Percentiles rank a stretch among this genome's conserved stretches.
Evolutionary conservation across 2,329 filamentous ascomycete genomes (phyloP).

Genomic region (Aspergillus terreus): DNA sequence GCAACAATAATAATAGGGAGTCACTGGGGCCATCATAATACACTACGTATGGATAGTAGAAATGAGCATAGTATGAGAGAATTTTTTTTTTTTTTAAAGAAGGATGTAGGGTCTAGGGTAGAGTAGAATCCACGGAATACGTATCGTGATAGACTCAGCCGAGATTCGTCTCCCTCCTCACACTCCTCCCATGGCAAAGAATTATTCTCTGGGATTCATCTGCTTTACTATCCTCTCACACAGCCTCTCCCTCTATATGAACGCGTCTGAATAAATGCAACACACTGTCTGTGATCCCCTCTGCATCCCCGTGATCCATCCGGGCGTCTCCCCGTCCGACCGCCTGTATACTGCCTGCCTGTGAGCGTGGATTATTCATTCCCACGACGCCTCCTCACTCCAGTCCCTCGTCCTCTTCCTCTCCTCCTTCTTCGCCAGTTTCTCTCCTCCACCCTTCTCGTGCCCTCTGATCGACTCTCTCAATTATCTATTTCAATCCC

Average conservation of each 20-base stretch:
- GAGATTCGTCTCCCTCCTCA: too few species aligned
- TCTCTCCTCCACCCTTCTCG: neutral
- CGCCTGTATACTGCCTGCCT: neutral
- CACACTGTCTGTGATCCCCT: neutral
- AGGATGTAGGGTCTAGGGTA: too few species aligned
- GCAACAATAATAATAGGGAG: too few species aligned
- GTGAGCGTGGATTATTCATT: conserved; percentile 10
- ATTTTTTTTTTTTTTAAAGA: too few species aligned
- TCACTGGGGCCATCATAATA: too few species aligned
- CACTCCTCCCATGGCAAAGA: too few species aligned
- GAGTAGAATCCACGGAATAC: too few species aligned
- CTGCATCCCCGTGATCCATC: conserved; percentile 11
- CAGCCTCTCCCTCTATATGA: neutral
- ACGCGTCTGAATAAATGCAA: neutral
- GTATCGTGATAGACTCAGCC: too few species aligned
- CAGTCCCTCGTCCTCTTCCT: conserved; percentile 1
- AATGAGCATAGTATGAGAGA: too few species aligned
- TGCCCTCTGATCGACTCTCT: neutral
- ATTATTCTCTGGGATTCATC: too few species aligned
- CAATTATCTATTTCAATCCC: neutral
- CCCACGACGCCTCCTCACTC: conserved; percentile 2
- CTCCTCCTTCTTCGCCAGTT: neutral
- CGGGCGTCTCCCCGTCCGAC: neutral
- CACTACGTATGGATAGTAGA: too few species aligned
- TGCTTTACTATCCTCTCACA: neutral